Conservation (phyloP, 345 rosid species). For the Salix purpurea region DNA sequence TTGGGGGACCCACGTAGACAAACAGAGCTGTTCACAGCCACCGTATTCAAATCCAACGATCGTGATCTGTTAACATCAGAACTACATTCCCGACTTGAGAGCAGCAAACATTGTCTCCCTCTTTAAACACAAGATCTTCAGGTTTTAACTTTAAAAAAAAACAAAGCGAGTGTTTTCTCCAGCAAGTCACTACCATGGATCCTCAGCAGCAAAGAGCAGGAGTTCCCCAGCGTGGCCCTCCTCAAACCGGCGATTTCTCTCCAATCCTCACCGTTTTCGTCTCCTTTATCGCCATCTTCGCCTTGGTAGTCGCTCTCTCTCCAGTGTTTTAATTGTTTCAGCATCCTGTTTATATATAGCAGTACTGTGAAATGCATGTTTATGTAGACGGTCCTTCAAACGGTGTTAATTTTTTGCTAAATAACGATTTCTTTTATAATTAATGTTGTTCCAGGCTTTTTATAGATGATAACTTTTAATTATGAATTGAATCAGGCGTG, state of each 20-base stretch:
- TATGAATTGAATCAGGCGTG: neutral
- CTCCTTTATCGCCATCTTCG: slow-evolving; percentile 34
- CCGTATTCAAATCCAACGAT: neutral
- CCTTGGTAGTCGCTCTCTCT: slow-evolving; percentile 31
- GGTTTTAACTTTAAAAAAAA: neutral
- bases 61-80: neutral
- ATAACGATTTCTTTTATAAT: neutral
- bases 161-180: neutral
- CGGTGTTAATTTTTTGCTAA: neutral
- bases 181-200: neutral
- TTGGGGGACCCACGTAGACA: neutral
- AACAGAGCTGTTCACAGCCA: neutral
- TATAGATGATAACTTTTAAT: neutral
- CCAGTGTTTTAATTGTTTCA: neutral
- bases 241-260: slow-evolving; percentile 30
- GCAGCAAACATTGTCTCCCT: neutral
- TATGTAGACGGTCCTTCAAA: neutral
- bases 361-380: neutral
- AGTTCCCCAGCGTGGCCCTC: slow-evolving; percentile 21
- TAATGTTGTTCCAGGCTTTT: neutral
- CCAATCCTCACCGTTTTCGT: slow-evolving; percentile 33
- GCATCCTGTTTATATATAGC: neutral
- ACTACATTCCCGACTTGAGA: neutral
- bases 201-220: slow-evolving; percentile 26
- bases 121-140: neutral